Percentiles rank a stretch among this genome's conserved stretches.
phyloP scores from a whole-genome alignment of 208 protist species.

The Trichomonas vaginalis region DNA sequence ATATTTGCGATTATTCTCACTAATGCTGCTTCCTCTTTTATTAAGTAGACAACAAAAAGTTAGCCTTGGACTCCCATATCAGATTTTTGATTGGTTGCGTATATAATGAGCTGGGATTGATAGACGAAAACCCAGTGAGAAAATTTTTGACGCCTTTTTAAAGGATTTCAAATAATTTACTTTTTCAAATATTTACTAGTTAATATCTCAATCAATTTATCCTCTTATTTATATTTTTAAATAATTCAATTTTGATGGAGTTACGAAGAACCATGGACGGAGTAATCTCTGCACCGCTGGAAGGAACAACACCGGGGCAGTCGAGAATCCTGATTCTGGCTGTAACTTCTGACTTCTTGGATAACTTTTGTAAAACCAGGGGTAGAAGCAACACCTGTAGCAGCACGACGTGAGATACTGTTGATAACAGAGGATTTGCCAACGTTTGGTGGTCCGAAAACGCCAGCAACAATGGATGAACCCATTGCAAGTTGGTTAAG shows the following conservation, averaged over 20 bases:
- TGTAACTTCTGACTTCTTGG: constrained; percentile 24
- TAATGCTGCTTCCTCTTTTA: too few relatives aligned
- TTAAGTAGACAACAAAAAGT: too few relatives aligned
- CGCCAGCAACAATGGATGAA: neutral
- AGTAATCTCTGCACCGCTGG: neutral
- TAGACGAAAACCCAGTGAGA: too few relatives aligned
- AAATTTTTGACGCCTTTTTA: too few relatives aligned
- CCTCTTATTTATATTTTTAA: too few relatives aligned
- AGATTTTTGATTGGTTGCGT: too few relatives aligned
- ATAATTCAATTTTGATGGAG: constrained; percentile 24
- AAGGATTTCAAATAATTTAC: too few relatives aligned
- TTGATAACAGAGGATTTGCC: constrained; percentile 36
- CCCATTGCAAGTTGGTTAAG: constrained; percentile 22
- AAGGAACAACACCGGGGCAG: constrained; percentile 31
- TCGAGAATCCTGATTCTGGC: constrained; percentile 30
- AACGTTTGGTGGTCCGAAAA: constrained; percentile 30
- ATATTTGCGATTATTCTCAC: too few relatives aligned
- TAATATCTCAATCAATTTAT: too few relatives aligned
- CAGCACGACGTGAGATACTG: constrained; percentile 19
- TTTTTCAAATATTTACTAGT: too few relatives aligned
- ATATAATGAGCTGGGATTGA: too few relatives aligned
- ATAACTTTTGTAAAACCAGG: constrained; percentile 26
- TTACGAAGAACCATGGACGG: constrained; percentile 19
- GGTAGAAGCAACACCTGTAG: constrained; percentile 19
- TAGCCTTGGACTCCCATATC: too few relatives aligned